Evolutionary conservation across 169 alveolate species (phyloP).

Genomic region (Amoebophrya sp.): DNA sequence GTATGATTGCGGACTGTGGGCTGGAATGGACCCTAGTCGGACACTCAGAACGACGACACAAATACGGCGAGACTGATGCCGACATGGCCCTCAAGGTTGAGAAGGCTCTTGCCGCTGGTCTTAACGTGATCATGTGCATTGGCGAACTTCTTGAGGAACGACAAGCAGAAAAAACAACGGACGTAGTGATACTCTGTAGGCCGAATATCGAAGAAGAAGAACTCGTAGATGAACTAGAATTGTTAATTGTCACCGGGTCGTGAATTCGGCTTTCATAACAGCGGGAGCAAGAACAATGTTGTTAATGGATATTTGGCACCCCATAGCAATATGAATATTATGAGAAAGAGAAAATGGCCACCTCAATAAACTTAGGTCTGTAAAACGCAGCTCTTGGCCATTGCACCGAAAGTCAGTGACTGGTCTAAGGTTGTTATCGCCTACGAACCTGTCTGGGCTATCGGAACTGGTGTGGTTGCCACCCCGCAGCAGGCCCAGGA

Average conservation of each 20-base stretch:
- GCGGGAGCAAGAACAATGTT: no score
- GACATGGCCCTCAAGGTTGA: constrained; percentile 83
- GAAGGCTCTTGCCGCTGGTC: constrained; percentile 42
- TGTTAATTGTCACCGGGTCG: no score
- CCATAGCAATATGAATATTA: no score
- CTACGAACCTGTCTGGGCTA: constrained; percentile 99
- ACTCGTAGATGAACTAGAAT: no score
- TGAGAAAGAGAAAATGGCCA: no score
- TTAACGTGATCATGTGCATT: constrained; percentile 45
- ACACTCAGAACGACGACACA: constrained; percentile 94
- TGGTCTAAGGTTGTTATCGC: constrained; percentile 92
- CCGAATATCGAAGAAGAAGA: no score
- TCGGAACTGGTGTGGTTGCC: constrained; percentile 97
- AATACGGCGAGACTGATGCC: constrained; percentile 86
- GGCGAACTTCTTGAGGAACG: constrained; percentile 50
- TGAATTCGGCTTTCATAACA: no score
- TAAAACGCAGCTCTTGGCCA: constrained; percentile 75
- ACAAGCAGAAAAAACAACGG: constrained; percentile 48
- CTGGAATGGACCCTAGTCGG: constrained; percentile 91
- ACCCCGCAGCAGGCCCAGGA: constrained; percentile 92
- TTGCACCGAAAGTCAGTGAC: constrained; percentile 56
- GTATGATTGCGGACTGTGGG: constrained; percentile 82
- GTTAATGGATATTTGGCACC: no score
- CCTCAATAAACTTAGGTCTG: no score
- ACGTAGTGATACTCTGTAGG: constrained; percentile 26